phyloP scores from a whole-genome alignment of 73 alveolate genomes.

The Tetrahymena malaccensis region DNA sequence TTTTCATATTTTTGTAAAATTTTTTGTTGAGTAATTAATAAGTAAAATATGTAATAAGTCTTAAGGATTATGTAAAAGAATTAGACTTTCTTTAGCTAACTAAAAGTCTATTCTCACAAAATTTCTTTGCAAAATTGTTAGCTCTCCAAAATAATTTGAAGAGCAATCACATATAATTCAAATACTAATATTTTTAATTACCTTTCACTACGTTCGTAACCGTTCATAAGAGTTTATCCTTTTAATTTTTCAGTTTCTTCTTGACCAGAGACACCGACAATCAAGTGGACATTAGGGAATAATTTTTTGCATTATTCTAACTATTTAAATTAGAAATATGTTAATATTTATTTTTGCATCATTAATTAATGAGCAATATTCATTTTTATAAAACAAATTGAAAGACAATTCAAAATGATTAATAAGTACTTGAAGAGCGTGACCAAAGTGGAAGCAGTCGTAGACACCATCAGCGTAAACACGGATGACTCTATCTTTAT shows the following conservation, averaged over 20 bases:
- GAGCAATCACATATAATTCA: neutral
- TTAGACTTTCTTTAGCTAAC: neutral
- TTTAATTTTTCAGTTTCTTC: conserved; percentile 84
- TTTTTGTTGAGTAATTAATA: neutral
- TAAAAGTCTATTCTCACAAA: neutral
- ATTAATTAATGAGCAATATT: neutral
- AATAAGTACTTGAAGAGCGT: conserved; percentile 50
- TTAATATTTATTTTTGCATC: neutral
- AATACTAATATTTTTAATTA: neutral
- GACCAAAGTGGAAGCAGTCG: conserved; percentile 91
- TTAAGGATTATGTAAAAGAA: neutral
- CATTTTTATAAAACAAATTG: neutral
- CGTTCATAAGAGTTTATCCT: conserved; percentile 93
- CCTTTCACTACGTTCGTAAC: conserved; percentile 77
- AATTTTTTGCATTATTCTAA: conserved; percentile 89
- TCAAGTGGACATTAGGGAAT: conserved; percentile 78
- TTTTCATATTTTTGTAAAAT: neutral
- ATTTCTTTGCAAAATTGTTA: neutral
- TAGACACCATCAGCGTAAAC: conserved; percentile 93
- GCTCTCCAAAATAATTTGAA: neutral
- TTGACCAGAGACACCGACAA: conserved; percentile 94
- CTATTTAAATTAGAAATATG: neutral
- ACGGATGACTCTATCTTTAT: conserved; percentile 18
- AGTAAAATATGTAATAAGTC: neutral
- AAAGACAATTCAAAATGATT: neutral